Conservation (phyloP, 1,284 basidiomycete genomes). For the Wolfiporia cocos region DNA sequence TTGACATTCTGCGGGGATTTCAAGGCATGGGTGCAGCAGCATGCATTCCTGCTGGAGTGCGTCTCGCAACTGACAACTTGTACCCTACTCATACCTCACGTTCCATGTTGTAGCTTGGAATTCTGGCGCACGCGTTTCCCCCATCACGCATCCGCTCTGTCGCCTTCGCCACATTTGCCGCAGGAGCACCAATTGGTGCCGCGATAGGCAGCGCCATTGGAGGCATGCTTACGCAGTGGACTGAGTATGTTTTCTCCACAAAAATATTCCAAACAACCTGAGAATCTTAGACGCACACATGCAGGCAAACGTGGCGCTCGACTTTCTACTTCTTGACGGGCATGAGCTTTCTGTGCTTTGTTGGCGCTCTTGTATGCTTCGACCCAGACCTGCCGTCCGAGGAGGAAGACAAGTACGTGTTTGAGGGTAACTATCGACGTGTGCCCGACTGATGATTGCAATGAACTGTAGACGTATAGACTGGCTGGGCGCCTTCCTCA, state of each 20-base stretch:
- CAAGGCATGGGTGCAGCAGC: slow-evolving; percentile 71
- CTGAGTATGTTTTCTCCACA: slow-evolving; percentile 40
- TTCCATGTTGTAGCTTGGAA: slow-evolving; percentile 52
- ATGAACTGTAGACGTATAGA: slow-evolving; percentile 49
- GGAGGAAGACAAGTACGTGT: slow-evolving; percentile 35
- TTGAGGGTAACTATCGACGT: too few species aligned
- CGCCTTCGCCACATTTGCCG: slow-evolving; percentile 73
- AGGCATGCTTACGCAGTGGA: slow-evolving; percentile 65
- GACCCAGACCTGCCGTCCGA: slow-evolving; percentile 36
- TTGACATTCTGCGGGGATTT: slow-evolving; percentile 60
- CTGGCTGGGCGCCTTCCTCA: slow-evolving; percentile 77
- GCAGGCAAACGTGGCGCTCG: slow-evolving; percentile 43
- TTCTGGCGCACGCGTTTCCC: slow-evolving; percentile 71
- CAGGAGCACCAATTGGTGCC: slow-evolving; percentile 77
- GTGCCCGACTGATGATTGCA: not conserved
- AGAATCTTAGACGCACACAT: too few species aligned
- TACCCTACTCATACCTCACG: not conserved
- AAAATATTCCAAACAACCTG: not conserved
- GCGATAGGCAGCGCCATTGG: slow-evolving; percentile 65
- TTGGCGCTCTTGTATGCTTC: slow-evolving; percentile 38
- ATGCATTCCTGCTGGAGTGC: slow-evolving; percentile 60
- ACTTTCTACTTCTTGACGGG: slow-evolving; percentile 50
- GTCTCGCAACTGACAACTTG: slow-evolving; percentile 20
- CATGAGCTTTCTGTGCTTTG: slow-evolving; percentile 33
- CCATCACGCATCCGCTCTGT: slow-evolving; percentile 58